These are phyloP conservation scores for Epichloe brachyelytri DNA, from an alignment of 2,329 filamentous ascomycete genomes.

Conservation along the genomic window DNA sequence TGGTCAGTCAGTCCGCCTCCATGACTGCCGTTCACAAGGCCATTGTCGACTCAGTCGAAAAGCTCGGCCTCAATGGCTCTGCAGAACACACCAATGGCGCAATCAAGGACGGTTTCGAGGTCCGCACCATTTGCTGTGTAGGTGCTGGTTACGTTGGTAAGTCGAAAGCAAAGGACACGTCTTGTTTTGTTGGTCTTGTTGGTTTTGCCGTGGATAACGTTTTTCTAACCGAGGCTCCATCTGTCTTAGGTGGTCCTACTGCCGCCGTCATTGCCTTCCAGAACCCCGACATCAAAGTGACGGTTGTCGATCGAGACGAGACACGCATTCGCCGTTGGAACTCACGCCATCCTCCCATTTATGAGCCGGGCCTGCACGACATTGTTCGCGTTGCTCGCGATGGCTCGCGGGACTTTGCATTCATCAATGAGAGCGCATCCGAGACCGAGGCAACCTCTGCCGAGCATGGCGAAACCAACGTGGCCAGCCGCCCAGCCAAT, in stretches of 20 bases:
- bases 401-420: conserved; percentile 32
- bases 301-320: conserved; percentile 59
- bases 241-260: conserved; percentile 51
- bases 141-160: conserved; percentile 65
- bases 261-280: conserved; percentile 62
- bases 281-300: conserved; percentile 57
- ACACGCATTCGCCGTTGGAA: conserved; percentile 60
- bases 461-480: conserved; percentile 19
- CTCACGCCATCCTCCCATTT: conserved; percentile 58
- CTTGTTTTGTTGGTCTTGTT: no score
- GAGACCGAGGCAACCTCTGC: conserved; percentile 19
- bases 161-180: conserved; percentile 15
- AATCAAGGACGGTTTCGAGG: conserved; percentile 16
- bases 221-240: neutral
- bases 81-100: conserved; percentile 17
- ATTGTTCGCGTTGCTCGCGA: conserved; percentile 54
- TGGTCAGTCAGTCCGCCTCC: neutral
- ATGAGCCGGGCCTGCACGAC: conserved; percentile 58
- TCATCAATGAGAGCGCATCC: conserved; percentile 24
- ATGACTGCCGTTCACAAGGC: conserved; percentile 14
- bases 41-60: conserved; percentile 18
- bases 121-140: conserved; percentile 57
- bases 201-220: no score
- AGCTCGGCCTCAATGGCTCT: conserved; percentile 21
- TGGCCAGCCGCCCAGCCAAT: conserved; percentile 44